Conservation (phyloP, 306 rosid genomes). For the Corylus heterophylla region DNA sequence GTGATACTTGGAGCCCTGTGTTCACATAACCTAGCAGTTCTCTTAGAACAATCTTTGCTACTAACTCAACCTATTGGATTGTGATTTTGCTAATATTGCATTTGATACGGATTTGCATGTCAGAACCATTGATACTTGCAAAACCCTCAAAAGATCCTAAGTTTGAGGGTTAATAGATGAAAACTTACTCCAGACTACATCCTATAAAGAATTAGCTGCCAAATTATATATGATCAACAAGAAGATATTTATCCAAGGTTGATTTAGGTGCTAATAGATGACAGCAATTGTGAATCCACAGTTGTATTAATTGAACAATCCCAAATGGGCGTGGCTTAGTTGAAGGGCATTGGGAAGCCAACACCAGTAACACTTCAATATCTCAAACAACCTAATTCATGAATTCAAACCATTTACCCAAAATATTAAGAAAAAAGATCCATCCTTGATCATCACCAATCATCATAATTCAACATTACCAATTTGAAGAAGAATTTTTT, state of each 20-base stretch:
- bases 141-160: not conserved
- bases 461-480: not conserved
- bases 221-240: not conserved
- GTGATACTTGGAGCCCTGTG: not conserved
- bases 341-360: not conserved
- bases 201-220: slow-evolving; percentile 4
- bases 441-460: not conserved
- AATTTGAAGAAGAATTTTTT: not conserved
- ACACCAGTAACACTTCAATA: not conserved
- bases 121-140: not conserved
- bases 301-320: not conserved
- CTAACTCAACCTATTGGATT: not conserved
- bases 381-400: slow-evolving; percentile 6
- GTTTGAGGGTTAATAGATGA: not conserved
- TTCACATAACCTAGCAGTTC: not conserved
- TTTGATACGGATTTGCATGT: not conserved
- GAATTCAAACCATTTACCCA: not conserved
- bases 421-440: not conserved
- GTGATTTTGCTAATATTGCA: not conserved
- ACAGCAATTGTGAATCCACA: not conserved
- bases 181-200: slow-evolving; percentile 3
- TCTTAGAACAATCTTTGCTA: not conserved
- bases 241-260: not conserved
- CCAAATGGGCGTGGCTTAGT: not conserved
- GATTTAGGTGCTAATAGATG: not conserved